Evolutionary conservation across 805 yeast species (phyloP).

Genomic region (Candida tibetensis): DNA sequence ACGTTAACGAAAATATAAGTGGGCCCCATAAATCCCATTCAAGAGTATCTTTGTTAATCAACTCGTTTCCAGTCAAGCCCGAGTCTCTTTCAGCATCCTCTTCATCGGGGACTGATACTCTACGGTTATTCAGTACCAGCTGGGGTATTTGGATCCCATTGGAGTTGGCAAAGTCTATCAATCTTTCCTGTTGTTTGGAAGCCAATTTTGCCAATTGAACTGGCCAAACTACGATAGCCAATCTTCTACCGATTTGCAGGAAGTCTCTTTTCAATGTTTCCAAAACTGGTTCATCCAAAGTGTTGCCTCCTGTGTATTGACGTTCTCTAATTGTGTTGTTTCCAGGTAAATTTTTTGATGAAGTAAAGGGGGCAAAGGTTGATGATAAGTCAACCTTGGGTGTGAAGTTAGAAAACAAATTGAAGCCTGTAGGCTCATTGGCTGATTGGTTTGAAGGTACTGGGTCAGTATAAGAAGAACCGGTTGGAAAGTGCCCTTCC

Average conservation of each 20-base stretch:
- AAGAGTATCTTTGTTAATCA: constrained; percentile 20
- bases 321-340: constrained; percentile 39
- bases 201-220: constrained; percentile 38
- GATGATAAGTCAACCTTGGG: constrained; percentile 38
- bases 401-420: constrained; percentile 11
- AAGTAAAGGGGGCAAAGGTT: constrained; percentile 32
- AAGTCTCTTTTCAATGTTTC: constrained; percentile 48
- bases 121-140: constrained; percentile 26
- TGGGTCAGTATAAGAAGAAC: constrained; percentile 1
- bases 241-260: constrained; percentile 32
- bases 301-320: constrained; percentile 65
- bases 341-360: constrained; percentile 10
- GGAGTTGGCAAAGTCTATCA: constrained; percentile 33
- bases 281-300: constrained; percentile 67
- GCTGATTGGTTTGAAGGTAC: not conserved
- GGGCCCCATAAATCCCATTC: constrained; percentile 78
- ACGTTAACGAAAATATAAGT: constrained; percentile 54
- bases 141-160: constrained; percentile 37
- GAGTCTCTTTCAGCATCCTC: constrained; percentile 20
- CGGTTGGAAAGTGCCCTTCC: constrained; percentile 11
- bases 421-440: constrained; percentile 1
- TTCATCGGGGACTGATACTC: constrained; percentile 24
- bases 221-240: constrained; percentile 45
- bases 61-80: constrained; percentile 18
- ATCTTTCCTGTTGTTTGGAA: constrained; percentile 28